Evolutionary conservation across 805 yeast species (phyloP).

Genomic region (Candida maesae): DNA sequence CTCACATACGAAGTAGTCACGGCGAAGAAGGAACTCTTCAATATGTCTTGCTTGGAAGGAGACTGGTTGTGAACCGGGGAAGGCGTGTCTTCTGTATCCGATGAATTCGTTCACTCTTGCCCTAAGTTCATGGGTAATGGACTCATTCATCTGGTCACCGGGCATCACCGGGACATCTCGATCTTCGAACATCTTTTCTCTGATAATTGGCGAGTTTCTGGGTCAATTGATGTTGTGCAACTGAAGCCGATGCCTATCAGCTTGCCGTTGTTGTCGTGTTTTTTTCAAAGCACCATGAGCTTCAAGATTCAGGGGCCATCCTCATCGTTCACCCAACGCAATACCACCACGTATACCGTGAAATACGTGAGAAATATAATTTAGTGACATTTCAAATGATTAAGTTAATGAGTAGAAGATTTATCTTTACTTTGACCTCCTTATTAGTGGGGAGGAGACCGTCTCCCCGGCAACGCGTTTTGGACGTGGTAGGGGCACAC

Average conservation of each 20-base stretch:
- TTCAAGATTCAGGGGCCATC: too few relatives aligned
- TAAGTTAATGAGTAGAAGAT: too few relatives aligned
- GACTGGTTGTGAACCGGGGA: constrained; percentile 96
- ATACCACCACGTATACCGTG: too few relatives aligned
- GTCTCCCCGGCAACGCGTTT: too few relatives aligned
- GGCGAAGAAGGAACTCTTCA: constrained; percentile 50
- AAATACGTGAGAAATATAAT: too few relatives aligned
- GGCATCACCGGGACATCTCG: constrained; percentile 79
- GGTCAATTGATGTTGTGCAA: too few relatives aligned
- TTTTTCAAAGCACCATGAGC: not conserved
- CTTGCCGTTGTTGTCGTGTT: not conserved
- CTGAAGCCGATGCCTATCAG: too few relatives aligned
- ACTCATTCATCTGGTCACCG: constrained; percentile 73
- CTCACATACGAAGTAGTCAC: constrained; percentile 93
- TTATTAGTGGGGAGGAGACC: too few relatives aligned
- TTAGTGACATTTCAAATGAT: too few relatives aligned
- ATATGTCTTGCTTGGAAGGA: constrained; percentile 80
- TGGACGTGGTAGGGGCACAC: too few relatives aligned
- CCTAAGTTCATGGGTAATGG: constrained; percentile 64
- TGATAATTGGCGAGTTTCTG: not conserved
- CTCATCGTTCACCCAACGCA: too few relatives aligned
- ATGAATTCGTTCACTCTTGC: constrained; percentile 62
- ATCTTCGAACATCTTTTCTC: constrained; percentile 23
- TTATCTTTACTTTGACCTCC: too few relatives aligned
- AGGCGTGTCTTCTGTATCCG: constrained; percentile 49